Base-by-base conservation (phyloP, 345 rosid genomes). In the Boechera stricta region DNA sequence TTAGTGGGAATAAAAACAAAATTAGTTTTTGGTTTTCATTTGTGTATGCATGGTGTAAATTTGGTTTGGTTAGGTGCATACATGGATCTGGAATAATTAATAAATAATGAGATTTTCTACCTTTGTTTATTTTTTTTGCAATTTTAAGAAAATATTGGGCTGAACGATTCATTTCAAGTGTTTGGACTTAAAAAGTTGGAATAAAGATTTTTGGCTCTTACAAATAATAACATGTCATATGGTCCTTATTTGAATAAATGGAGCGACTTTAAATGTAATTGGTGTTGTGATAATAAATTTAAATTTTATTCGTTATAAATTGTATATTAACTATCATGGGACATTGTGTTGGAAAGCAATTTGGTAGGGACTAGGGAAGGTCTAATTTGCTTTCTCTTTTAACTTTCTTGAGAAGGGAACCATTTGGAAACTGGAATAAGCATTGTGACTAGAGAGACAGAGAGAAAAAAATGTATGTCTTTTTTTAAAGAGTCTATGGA, bases 51-150 rank as follows among this genome's bases (percentile, higher is more conserved):
- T 76, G 55, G 6, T 77, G 71, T 77, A 71, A 47, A 77, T 77
- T 39, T 77, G 72, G 76, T 64, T 71, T 71, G 81, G 53, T 71
- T 64, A 77, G 72, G 77, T 77, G 76, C 65, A 55, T 70, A 64
- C 42, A 65, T 65, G 56, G 36, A 64, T 71, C 29, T 76, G 18
- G 49, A 71, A 55, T 38, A 45, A 64, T 42, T 47, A 44, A 57
- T 61, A 64, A 69, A 55, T 71, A 56, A 36, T 71, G 77, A 57
- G 55, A 64, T 39, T 55, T 48, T 9, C 54, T 35, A 68, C 58
- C 18, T 62, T 55, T 55, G 5, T 41, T 7, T 21, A n/a, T 51
- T 41, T 8, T 56, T 41, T 42, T 26, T 16, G 38, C 32, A 0
- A 16, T 16, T 62, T 5, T 29, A 9, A 33, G 28, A 73, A 51